Base-by-base conservation (phyloP, 768 basidiomycete species). In the Boletus sp. region DNA sequence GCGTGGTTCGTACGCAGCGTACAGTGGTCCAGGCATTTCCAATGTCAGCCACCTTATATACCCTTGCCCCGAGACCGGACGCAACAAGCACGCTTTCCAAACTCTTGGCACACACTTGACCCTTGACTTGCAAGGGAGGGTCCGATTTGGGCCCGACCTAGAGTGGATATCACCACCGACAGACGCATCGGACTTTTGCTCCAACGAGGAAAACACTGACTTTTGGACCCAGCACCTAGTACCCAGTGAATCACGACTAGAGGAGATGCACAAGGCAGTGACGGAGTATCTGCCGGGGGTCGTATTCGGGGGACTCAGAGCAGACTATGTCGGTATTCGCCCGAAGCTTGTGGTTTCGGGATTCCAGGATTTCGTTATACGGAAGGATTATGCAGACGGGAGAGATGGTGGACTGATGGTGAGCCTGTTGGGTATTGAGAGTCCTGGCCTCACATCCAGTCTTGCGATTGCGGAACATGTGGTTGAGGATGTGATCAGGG, bases 91-190 rank as follows among this genome's bases (percentile, higher is more conserved):
- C 48, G 79, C 83, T 7, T 90, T 96, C 65, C 86, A 90, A 55
- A 89, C 90, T 4, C 78, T 98, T 7, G 96, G 97, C 4, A 95
- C 93, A 11, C 97, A 98, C 72, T 76, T 98, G 25, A 93, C 93
- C 27, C 73, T 98, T 40, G 92, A 94, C 69, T 66, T 98, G 56
- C 80, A 87, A 45, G 89, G 90, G 0, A 87, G 88, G 56, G 80
- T 98, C 49, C 82, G 84, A 30, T 98, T 98, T 70, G 96, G 96
- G 0, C 96, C 96, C 5, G 93, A 98, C 65, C 78, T 97, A 15
- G 88, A 97, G 67, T 92, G 90, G 88, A 77, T 97, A 61, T 75
- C 79, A 3, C 83, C 85, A 3, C 79, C 80, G 25, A 53, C 68
- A 6, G 44, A 59, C 21, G 59, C 64, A 46, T 50, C 48, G 6